Conservation (phyloP, 2,329 filamentous ascomycete genomes). For the Hysterium pulicare region DNA sequence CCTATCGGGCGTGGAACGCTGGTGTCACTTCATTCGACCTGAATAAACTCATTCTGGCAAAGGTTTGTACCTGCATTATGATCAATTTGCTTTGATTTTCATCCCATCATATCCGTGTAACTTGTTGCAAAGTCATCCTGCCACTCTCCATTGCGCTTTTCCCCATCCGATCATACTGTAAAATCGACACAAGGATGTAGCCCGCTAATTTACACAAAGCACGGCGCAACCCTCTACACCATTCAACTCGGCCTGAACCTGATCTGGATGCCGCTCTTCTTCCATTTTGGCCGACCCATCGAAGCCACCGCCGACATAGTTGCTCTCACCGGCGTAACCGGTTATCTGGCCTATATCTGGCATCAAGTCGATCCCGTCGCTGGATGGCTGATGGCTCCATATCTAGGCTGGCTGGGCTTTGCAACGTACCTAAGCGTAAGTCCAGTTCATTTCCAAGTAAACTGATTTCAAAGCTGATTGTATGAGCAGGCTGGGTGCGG, state of each 20-base stretch:
- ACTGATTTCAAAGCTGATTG: too few species aligned
- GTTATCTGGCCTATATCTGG: constrained; percentile 74
- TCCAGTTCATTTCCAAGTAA: background rate
- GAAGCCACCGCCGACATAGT: constrained; percentile 74
- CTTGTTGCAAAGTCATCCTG: background rate
- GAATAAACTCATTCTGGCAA: constrained; percentile 55
- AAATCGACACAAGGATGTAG: background rate
- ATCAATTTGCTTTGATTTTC: background rate
- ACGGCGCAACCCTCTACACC: constrained; percentile 77
- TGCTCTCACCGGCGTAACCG: constrained; percentile 66
- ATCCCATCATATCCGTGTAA: background rate
- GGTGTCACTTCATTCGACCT: constrained; percentile 55
- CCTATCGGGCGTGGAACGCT: constrained; percentile 69
- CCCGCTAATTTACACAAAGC: constrained; percentile 20
- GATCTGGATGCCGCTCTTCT: constrained; percentile 91
- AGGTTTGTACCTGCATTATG: constrained; percentile 34
- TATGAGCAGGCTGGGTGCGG: constrained; percentile 30
- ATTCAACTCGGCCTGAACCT: constrained; percentile 83
- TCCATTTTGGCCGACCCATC: constrained; percentile 68
- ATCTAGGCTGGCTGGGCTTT: constrained; percentile 81
- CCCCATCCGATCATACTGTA: background rate
- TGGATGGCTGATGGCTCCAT: constrained; percentile 74
- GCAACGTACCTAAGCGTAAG: constrained; percentile 76
- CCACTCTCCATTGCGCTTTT: background rate
- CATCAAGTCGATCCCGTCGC: constrained; percentile 68